Percentiles rank a stretch among this genome's conserved stretches.
Evolutionary conservation across 306 rosid species (phyloP).

Genomic region (Elaeagnus macrophylla): DNA sequence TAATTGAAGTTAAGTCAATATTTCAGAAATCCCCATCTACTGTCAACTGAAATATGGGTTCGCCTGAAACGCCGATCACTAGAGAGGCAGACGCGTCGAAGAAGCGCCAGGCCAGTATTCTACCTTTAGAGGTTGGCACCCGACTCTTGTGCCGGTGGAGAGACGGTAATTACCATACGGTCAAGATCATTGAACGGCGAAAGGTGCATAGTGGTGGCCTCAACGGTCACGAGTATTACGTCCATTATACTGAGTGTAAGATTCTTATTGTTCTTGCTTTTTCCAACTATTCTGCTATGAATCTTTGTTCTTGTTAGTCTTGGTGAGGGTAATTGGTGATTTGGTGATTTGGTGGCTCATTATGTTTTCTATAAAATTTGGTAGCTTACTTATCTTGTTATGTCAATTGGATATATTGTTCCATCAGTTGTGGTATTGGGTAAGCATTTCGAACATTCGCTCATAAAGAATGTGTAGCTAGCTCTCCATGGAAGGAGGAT

Average conservation of each 20-base stretch:
- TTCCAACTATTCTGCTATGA: neutral
- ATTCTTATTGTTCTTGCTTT: conserved; percentile 6
- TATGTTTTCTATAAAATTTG: no score
- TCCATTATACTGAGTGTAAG: conserved; percentile 97
- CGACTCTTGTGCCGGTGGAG: conserved; percentile 99
- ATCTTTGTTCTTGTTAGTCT: no score
- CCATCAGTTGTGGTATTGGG: no score
- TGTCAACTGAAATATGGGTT: conserved; percentile 44
- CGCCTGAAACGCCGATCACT: conserved; percentile 43
- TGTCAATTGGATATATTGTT: no score
- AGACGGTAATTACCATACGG: conserved; percentile 78
- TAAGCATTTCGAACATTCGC: no score
- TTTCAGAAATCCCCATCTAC: no score
- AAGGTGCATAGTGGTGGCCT: conserved; percentile 26
- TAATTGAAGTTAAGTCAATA: no score
- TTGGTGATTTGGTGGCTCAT: no score
- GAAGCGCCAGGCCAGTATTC: conserved; percentile 51
- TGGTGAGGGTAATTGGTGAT: no score
- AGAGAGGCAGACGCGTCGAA: conserved; percentile 36
- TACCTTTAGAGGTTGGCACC: conserved; percentile 88
- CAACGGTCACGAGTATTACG: conserved; percentile 89
- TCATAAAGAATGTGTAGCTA: no score
- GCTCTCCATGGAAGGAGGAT: no score
- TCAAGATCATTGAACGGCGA: conserved; percentile 89
- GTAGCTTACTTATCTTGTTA: no score